Conservation (phyloP, 257 asterid genomes). For the Schizonepeta tenuifolia region DNA sequence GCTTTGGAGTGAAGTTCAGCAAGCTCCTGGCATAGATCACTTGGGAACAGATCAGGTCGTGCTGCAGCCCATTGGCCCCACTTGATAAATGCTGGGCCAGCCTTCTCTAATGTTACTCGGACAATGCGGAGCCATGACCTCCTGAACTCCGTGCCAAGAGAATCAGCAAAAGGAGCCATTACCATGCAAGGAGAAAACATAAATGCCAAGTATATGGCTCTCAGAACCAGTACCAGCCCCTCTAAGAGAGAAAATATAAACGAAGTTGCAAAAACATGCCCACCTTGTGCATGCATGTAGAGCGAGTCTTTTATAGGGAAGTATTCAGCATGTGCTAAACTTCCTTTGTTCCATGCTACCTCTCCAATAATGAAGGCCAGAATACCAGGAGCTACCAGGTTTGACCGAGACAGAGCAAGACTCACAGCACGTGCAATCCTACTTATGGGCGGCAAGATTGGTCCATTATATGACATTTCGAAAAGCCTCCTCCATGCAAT, state of each 20-base stretch:
- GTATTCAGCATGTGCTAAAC: conserved; percentile 61
- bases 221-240: conserved; percentile 63
- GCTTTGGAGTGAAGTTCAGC: conserved; percentile 80
- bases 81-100: conserved; percentile 93
- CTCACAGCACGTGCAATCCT: conserved; percentile 74
- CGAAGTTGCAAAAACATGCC: conserved; percentile 56
- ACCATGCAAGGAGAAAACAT: conserved; percentile 76
- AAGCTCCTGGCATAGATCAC: conserved; percentile 74
- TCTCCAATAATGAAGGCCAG: conserved; percentile 69
- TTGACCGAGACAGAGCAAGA: conserved; percentile 80
- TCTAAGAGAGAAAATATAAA: conserved; percentile 60
- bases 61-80: conserved; percentile 99
- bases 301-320: conserved; percentile 55
- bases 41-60: conserved; percentile 86
- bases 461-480: conserved; percentile 51
- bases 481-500: conserved; percentile 67
- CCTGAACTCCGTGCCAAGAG: conserved; percentile 68
- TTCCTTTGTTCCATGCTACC: conserved; percentile 51
- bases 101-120: conserved; percentile 75
- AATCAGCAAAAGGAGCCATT: conserved; percentile 81
- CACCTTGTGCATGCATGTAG: conserved; percentile 64
- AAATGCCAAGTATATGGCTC: conserved; percentile 65
- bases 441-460: conserved; percentile 59
- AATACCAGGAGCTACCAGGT: conserved; percentile 80
- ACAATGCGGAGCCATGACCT: conserved; percentile 68